phyloP scores from a whole-genome alignment of 75 land plant genomes.

The Gnetum montanum region DNA sequence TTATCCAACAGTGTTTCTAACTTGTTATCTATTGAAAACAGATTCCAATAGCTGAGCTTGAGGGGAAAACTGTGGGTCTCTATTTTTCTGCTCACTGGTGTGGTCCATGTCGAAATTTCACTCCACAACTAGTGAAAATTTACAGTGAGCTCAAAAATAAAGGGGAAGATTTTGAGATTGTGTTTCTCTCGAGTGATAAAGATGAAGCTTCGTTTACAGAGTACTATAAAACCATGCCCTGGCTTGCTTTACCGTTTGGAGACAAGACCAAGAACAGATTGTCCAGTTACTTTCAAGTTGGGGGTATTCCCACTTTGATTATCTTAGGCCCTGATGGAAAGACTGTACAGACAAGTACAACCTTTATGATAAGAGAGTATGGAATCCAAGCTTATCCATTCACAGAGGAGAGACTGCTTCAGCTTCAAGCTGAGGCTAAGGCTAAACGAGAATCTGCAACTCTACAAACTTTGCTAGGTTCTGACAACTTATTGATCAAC shows the following conservation, averaged over 20 bases:
- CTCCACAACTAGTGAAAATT: slow-evolving; percentile 14
- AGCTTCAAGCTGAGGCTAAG: slow-evolving; percentile 13
- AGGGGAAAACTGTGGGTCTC: slow-evolving; percentile 42
- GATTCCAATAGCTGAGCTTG: slow-evolving; percentile 19
- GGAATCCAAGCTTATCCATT: slow-evolving; percentile 22
- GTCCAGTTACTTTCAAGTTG: slow-evolving; percentile 17
- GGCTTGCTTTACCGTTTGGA: slow-evolving; percentile 20
- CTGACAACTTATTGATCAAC: slow-evolving; percentile 11
- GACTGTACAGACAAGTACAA: slow-evolving; percentile 12
- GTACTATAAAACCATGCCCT: slow-evolving; percentile 19
- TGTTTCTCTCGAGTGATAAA: slow-evolving; percentile 20
- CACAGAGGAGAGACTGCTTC: slow-evolving; percentile 12
- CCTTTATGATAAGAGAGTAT: slow-evolving; percentile 2
- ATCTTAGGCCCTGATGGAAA: slow-evolving; percentile 24
- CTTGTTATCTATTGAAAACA: slow-evolving; percentile 9
- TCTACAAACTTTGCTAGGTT: slow-evolving; percentile 14
- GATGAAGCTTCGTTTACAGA: slow-evolving; percentile 15
- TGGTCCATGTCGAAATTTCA: slow-evolving; percentile 32
- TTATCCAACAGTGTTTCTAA: slow-evolving; percentile 13
- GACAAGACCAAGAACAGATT: slow-evolving; percentile 7
- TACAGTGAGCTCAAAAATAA: slow-evolving; percentile 21
- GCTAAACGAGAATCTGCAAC: slow-evolving; percentile 10
- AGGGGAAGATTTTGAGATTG: slow-evolving; percentile 18
- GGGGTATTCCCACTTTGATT: slow-evolving; percentile 14
- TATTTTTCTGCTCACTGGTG: slow-evolving; percentile 43